phyloP scores from a whole-genome alignment of 2,329 filamentous ascomycete species.

The Aspergillus pseudoviridinutans region DNA sequence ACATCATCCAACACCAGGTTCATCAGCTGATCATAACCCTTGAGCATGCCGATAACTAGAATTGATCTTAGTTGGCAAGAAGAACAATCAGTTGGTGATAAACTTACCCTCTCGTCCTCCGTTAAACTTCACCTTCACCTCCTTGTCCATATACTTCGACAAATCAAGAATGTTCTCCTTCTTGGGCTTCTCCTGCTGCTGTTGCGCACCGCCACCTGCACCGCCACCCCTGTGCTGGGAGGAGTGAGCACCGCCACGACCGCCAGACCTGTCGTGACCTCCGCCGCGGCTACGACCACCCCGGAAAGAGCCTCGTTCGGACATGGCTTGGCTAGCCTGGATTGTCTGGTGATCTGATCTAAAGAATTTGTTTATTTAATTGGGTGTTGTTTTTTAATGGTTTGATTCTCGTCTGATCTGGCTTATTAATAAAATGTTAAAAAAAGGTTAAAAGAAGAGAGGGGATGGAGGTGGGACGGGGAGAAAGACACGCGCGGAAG shows the following conservation, averaged over 20 bases:
- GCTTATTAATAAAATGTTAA: slow-evolving; percentile 3
- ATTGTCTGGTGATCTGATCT: neutral
- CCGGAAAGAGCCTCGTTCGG: slow-evolving; percentile 53
- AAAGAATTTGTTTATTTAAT: slow-evolving; percentile 1
- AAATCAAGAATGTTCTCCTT: slow-evolving; percentile 98
- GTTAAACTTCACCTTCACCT: slow-evolving; percentile 93
- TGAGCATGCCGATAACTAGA: slow-evolving; percentile 78
- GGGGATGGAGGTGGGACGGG: neutral
- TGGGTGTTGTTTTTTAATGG: neutral
- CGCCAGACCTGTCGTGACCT: slow-evolving; percentile 41
- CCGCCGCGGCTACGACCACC: slow-evolving; percentile 44
- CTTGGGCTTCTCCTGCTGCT: slow-evolving; percentile 72
- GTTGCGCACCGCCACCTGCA: slow-evolving; percentile 47
- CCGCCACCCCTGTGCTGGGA: slow-evolving; percentile 46
- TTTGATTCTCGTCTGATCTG: neutral
- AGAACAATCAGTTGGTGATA: neutral
- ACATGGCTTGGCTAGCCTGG: slow-evolving; percentile 27
- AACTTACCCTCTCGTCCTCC: slow-evolving; percentile 79
- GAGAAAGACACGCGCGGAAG: neutral
- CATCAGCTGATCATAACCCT: slow-evolving; percentile 97
- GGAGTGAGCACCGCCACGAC: slow-evolving; percentile 35
- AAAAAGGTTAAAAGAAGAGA: slow-evolving; percentile 1
- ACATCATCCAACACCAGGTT: slow-evolving; percentile 95
- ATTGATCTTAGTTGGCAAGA: slow-evolving; percentile 2
- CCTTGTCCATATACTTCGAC: slow-evolving; percentile 95